A percentile compares a stretch with the other conserved stretches of the same genome.
phyloP scores from a whole-genome alignment of 1,284 basidiomycete genomes.

The Waitea zeae region DNA sequence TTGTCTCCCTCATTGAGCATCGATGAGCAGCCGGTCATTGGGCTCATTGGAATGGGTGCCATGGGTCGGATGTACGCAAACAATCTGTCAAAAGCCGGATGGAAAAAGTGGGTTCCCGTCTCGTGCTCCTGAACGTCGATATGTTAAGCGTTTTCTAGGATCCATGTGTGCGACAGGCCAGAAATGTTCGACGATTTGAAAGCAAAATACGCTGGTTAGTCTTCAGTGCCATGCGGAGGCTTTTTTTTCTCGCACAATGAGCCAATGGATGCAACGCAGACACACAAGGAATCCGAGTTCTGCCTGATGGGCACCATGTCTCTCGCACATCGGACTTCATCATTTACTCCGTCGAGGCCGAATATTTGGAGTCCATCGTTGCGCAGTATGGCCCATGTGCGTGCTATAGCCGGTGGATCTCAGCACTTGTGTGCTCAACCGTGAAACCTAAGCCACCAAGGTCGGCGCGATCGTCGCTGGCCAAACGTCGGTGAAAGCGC shows the following conservation, averaged over 20 bases:
- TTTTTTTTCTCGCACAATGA: conserved; percentile 5
- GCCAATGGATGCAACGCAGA: conserved; percentile 14
- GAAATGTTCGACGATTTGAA: conserved; percentile 55
- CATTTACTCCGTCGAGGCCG: conserved; percentile 91
- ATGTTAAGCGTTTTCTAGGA: conserved; percentile 25
- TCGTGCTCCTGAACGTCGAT: conserved; percentile 3
- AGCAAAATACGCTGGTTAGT: conserved; percentile 43
- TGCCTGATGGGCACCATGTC: conserved; percentile 71
- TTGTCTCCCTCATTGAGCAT: too few species aligned
- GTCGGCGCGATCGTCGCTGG: conserved; percentile 85
- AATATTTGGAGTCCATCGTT: conserved; percentile 74
- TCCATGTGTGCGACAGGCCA: conserved; percentile 85
- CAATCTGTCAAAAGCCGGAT: conserved; percentile 59
- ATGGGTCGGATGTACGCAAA: conserved; percentile 95
- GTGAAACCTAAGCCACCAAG: conserved; percentile 58
- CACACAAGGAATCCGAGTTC: conserved; percentile 42
- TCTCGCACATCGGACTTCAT: conserved; percentile 77
- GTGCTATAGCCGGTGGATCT: too few species aligned
- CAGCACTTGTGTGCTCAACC: conserved; percentile 1
- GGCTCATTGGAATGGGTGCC: conserved; percentile 84
- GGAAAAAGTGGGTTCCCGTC: conserved; percentile 49
- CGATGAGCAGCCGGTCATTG: conserved; percentile 61
- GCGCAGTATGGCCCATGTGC: conserved; percentile 80
- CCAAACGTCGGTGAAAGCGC: conserved; percentile 95
- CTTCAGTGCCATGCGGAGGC: too few species aligned